Evolutionary conservation across 345 rosid genomes (phyloP).

Genomic region (Gossypium herbaceum): DNA sequence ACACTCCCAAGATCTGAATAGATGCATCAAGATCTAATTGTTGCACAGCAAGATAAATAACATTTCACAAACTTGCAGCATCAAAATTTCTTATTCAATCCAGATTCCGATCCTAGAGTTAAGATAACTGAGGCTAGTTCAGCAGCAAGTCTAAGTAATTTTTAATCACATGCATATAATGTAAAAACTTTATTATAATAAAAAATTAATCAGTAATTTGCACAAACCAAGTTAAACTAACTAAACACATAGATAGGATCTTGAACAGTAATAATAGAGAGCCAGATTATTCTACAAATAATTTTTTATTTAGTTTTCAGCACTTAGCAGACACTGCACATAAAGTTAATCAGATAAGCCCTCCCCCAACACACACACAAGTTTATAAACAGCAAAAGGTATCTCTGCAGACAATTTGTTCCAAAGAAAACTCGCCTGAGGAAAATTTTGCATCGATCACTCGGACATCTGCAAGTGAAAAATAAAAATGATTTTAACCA

Average conservation of each 20-base stretch:
- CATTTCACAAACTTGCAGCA: no score
- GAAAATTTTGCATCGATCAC: slow-evolving; percentile 19
- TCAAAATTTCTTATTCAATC: no score
- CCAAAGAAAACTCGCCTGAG: not conserved
- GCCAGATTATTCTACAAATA: not conserved
- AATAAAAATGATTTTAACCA: not conserved
- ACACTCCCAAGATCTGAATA: no score
- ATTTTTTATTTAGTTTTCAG: slow-evolving; percentile 10
- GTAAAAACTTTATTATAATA: not conserved
- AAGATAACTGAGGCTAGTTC: no score
- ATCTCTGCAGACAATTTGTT: no score
- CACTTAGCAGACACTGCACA: slow-evolving; percentile 13
- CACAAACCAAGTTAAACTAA: not conserved
- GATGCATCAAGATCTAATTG: no score
- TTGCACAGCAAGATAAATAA: no score
- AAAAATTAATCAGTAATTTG: not conserved
- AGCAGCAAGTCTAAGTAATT: not conserved
- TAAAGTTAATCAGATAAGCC: not conserved
- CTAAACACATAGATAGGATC: not conserved
- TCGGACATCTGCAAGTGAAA: slow-evolving; percentile 44
- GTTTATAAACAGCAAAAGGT: not conserved
- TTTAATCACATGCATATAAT: not conserved
- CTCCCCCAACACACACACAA: not conserved
- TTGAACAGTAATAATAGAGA: not conserved
- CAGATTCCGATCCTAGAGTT: no score